Conservation (phyloP, 2,329 filamentous ascomycete species). For the Lecanicillium sp. region DNA sequence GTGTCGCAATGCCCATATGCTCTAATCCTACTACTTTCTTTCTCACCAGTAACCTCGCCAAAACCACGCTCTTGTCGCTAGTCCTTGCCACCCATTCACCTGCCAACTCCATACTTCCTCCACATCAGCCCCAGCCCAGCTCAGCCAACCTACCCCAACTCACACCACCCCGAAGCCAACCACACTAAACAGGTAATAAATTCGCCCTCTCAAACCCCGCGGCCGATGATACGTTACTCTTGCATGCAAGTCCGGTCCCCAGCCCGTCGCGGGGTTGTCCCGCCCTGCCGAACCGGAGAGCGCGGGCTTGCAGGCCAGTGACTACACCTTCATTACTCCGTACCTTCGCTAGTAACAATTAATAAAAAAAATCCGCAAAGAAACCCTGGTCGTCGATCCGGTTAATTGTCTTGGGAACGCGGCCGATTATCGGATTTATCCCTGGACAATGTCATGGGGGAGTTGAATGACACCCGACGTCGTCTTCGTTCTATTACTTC, state of each 20-base stretch:
- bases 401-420: constrained; percentile 5
- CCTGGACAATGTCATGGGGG: too few relatives aligned
- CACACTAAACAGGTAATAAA: background rate
- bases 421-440: too few relatives aligned
- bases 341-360: too few relatives aligned
- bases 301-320: background rate
- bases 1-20: too few relatives aligned
- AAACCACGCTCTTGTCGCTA: too few relatives aligned
- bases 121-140: too few relatives aligned
- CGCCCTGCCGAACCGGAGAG: constrained; percentile 3
- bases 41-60: too few relatives aligned
- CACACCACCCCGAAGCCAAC: background rate
- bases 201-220: background rate
- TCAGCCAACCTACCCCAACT: background rate
- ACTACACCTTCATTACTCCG: too few relatives aligned
- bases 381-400: constrained; percentile 11
- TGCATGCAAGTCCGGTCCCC: background rate
- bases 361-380: too few relatives aligned
- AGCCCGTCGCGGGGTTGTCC: constrained; percentile 1
- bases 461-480: too few relatives aligned
- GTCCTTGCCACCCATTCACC: background rate
- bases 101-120: background rate
- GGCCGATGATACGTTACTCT: constrained; percentile 11
- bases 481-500: too few relatives aligned
- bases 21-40: too few relatives aligned